Percentiles rank a stretch among this genome's conserved stretches.
These are phyloP conservation scores for Microdochium bolleyi DNA, from an alignment of 2,329 filamentous ascomycete species.

Conservation along the genomic window DNA sequence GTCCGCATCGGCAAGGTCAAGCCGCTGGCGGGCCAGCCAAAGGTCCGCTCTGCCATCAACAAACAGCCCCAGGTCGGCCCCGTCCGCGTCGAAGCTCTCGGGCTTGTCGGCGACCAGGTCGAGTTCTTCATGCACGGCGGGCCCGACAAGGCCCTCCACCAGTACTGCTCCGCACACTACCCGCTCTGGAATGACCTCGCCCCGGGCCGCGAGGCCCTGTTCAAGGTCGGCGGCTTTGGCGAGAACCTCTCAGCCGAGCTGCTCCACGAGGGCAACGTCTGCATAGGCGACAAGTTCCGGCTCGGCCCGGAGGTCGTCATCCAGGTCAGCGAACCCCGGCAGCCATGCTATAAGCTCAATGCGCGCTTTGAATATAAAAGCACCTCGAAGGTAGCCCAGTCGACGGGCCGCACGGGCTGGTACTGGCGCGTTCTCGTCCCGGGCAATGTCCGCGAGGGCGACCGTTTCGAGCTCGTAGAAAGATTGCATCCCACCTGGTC, in stretches of 20 bases:
- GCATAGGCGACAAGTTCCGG: constrained; percentile 54
- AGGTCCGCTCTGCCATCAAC: constrained; percentile 47
- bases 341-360: constrained; percentile 61
- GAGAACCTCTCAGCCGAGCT: constrained; percentile 51
- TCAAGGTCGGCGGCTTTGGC: constrained; percentile 52
- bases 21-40: constrained; percentile 35
- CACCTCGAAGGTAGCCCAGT: constrained; percentile 49
- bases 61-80: constrained; percentile 35
- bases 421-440: constrained; percentile 51
- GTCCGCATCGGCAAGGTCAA: constrained; percentile 49
- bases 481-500: constrained; percentile 51
- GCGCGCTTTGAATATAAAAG: constrained; percentile 56
- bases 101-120: constrained; percentile 52
- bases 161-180: constrained; percentile 52
- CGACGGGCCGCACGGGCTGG: constrained; percentile 53
- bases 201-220: constrained; percentile 39
- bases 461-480: constrained; percentile 45
- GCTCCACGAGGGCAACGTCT: constrained; percentile 55
- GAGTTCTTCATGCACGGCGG: constrained; percentile 50
- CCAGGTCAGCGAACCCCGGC: constrained; percentile 52
- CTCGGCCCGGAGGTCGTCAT: constrained; percentile 38
- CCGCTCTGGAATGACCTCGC: constrained; percentile 41
- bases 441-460: constrained; percentile 45
- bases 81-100: constrained; percentile 35
- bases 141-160: constrained; percentile 54